A percentile compares a stretch with the other conserved stretches of the same genome.
Evolutionary conservation across 2,329 filamentous ascomycete species (phyloP).

Genomic region (Leptodontidium sp.): DNA sequence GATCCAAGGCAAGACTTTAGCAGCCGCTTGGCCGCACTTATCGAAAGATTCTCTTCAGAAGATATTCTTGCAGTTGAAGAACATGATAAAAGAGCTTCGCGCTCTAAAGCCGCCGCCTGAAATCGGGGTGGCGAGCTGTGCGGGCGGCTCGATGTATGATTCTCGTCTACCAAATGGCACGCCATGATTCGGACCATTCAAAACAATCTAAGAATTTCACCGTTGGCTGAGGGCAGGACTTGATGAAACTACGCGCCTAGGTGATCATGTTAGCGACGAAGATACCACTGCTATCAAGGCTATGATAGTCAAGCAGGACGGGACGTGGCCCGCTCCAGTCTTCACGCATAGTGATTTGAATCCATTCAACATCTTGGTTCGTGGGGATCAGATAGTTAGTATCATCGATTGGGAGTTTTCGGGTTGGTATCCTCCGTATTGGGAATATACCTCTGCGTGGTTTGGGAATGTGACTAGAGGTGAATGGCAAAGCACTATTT

Average conservation of each 20-base stretch:
- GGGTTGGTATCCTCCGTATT: neutral
- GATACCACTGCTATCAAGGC: neutral
- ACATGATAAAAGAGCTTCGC: neutral
- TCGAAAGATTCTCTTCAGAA: neutral
- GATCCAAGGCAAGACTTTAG: slow-evolving; percentile 43
- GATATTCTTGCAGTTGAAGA: neutral
- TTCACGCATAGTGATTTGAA: neutral
- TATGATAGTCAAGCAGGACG: neutral
- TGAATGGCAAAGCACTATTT: neutral
- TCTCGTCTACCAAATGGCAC: neutral
- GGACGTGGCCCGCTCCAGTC: neutral
- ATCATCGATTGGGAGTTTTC: neutral
- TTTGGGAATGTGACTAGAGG: neutral
- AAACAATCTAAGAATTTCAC: neutral
- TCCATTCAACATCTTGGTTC: neutral
- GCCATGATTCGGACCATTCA: neutral
- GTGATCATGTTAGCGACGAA: neutral
- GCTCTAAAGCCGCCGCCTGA: neutral
- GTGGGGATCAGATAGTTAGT: neutral
- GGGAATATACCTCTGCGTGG: neutral
- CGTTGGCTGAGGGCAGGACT: neutral
- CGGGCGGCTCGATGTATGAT: neutral
- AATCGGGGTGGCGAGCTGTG: neutral
- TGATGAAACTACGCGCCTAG: neutral
- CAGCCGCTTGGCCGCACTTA: slow-evolving; percentile 6